phyloP scores from a whole-genome alignment of 2,329 filamentous ascomycete species.

The Ceratocystis huliohia region DNA sequence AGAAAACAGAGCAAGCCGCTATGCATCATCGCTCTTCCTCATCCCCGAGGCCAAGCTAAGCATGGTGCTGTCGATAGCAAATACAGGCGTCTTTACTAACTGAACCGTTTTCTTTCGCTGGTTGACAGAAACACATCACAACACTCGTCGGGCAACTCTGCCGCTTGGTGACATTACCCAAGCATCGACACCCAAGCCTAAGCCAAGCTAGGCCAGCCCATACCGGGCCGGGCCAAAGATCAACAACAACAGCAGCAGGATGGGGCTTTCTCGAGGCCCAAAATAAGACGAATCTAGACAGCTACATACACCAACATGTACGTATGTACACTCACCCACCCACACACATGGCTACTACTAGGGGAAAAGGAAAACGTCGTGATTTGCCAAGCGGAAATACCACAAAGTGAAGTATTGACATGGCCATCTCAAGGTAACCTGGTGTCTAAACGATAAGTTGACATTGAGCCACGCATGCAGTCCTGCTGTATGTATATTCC shows the following conservation, averaged over 20 bases:
- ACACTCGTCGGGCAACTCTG: background rate
- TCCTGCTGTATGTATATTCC: background rate
- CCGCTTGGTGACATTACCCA: background rate
- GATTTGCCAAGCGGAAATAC: background rate
- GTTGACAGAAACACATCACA: background rate
- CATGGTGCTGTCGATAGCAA: no score
- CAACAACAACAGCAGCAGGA: background rate
- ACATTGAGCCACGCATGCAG: constrained; percentile 6
- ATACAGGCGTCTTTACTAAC: background rate
- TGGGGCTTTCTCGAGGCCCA: background rate
- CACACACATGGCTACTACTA: background rate
- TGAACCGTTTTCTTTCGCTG: background rate
- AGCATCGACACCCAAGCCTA: background rate
- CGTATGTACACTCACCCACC: background rate
- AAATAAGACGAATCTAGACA: background rate
- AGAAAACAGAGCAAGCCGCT: no score
- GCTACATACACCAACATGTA: background rate
- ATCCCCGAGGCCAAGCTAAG: no score
- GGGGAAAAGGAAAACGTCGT: background rate
- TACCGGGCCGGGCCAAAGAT: background rate
- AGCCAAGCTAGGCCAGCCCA: background rate
- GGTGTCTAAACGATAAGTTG: constrained; percentile 5
- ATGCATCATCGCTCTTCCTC: no score
- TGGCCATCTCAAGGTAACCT: background rate
- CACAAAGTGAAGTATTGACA: background rate